Percentiles rank a stretch among this genome's conserved stretches.
These are phyloP conservation scores for Setaria italica DNA, from an alignment of 202 grass and related monocot genomes.

Conservation along the genomic window DNA sequence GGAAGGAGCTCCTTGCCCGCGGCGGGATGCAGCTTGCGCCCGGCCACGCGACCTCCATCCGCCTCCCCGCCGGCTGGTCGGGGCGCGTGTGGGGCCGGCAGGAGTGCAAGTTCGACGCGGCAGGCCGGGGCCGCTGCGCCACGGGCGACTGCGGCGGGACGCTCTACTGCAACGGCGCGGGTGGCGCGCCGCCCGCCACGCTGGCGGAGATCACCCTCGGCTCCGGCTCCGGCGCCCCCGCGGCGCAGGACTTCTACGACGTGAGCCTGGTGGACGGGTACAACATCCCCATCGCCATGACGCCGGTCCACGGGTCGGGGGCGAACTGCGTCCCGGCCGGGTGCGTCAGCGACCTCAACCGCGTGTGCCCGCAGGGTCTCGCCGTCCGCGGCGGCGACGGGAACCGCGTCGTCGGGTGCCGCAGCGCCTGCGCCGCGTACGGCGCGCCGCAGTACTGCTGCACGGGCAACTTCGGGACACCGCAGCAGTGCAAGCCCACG, in stretches of 20 bases:
- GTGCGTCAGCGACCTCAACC: slow-evolving; percentile 93
- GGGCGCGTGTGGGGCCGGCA: slow-evolving; percentile 89
- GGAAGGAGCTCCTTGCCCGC: slow-evolving; percentile 57
- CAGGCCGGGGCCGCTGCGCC: slow-evolving; percentile 65
- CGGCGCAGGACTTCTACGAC: slow-evolving; percentile 89
- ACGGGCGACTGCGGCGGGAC: slow-evolving; percentile 89
- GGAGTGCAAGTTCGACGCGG: slow-evolving; percentile 80
- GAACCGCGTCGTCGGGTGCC: slow-evolving; percentile 79
- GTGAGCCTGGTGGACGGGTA: slow-evolving; percentile 96
- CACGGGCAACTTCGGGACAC: slow-evolving; percentile 77
- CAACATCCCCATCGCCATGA: slow-evolving; percentile 91
- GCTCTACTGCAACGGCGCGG: slow-evolving; percentile 82
- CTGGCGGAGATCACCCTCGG: slow-evolving; percentile 85
- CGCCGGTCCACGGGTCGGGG: slow-evolving; percentile 65
- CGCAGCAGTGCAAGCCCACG: slow-evolving; percentile 94
- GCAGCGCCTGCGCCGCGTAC: slow-evolving; percentile 84
- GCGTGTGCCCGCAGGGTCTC: slow-evolving; percentile 74
- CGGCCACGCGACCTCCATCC: slow-evolving; percentile 62
- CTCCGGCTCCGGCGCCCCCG: not conserved
- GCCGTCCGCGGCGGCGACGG: slow-evolving; percentile 62
- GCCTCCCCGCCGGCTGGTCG: slow-evolving; percentile 73
- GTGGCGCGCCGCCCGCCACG: slow-evolving; percentile 71
- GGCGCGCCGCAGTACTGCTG: slow-evolving; percentile 86
- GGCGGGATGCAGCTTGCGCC: slow-evolving; percentile 68
- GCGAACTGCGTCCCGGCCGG: slow-evolving; percentile 69